Base-by-base conservation (phyloP, 495 filamentous ascomycete genomes). In the Wilcoxina mikolae region DNA sequence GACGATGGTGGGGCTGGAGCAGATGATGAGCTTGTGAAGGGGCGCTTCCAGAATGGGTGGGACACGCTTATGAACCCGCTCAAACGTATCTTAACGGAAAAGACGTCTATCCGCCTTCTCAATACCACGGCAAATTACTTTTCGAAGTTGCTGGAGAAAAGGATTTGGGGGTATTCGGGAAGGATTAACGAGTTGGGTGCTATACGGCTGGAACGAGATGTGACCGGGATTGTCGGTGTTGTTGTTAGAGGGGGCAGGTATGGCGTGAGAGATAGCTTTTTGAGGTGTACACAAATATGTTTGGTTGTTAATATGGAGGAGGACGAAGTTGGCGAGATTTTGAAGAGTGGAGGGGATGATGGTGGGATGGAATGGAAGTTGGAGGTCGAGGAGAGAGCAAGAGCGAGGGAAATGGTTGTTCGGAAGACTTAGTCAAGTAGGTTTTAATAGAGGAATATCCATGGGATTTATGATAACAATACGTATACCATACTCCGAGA, bases 241-340 rank as follows among this genome's bases (percentile, higher is more conserved):
- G 83, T 93, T 1, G 81, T 86, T 5, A 78, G 77, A 54, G 84
- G 85, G 0, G 78, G 78, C 23, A 76, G 78, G 60, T 98, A 95
- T 67, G 77, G 78, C 1, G 76, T 94, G 43, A 71, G 89, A 11
- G 89, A 95, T 64, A 64, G 77, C 12, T 95, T 98, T 72, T 75
- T 74, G 48, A 78, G 79, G 56, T 85, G 85, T 53, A 74, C 78
- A 57, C 89, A 98, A 74, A 84, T 96, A 57, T 79, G 82, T 45
- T 76, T 95, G 69, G 77, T 94, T 3, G 85, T 94, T 63, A 89
- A 89, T 56, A 94, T 95, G 88, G 91, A 98, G 67, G 88, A 93
- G 17, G 91, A 98, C 54, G 93, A 98, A 69, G 95, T 89, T 86
- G 86, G 88, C 47, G 90, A 90, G 67, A 65, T 84, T 58, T 26